Base-by-base conservation (phyloP, 768 basidiomycete genomes). In the Phaeolepiota aurea region DNA sequence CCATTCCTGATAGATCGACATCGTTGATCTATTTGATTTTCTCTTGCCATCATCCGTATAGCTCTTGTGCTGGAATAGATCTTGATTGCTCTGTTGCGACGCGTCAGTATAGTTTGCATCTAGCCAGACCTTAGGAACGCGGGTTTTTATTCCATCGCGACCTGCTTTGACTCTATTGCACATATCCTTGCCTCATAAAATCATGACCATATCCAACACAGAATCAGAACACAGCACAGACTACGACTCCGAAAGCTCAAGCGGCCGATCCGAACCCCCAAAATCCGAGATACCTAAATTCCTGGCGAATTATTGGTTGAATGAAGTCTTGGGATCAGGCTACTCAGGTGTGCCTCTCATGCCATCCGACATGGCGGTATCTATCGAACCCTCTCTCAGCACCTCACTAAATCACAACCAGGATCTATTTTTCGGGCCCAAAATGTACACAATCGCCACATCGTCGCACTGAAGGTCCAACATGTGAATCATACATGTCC, bases 391-490 rank as follows among this genome's bases (percentile, higher is more conserved):
- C 14, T 19, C 12, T 10, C 15, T 34, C 11, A 2, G 2, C 5
- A 19, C 14, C 20, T 20, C 16, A 34, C 11, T n/a, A n/a, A 2
- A 13, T 9, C 2, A 28, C 18, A 33, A 30, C 18, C 47, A 87
- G 85, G 86, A 30, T 77, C 79, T 13, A 87, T 87, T 43, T 87
- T 69, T 51, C 67, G 71, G 15, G 85, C 86, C 1, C 55, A 50
- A 11, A 59, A 88, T 48, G 46, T 86, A 1, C 65, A 77, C 50
- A 79, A 63, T 2, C 63, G 67, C 14, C 68, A 79, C 32, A 55
- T 68, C n/a, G 82, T 82, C 31, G 85, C 85, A 2, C 67, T 88
- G 40, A 88, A 88, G 54, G 62, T 88, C 7, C 85, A 88, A 57
- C 66, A 70, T 42, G 61, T 75, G 15, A 65, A 86, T 47, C 77